Evolutionary conservation across 805 yeast genomes (phyloP), one percentile per base, ranked within the genome.

Genomic region (Wickerhamomyces canadensis): DNA sequence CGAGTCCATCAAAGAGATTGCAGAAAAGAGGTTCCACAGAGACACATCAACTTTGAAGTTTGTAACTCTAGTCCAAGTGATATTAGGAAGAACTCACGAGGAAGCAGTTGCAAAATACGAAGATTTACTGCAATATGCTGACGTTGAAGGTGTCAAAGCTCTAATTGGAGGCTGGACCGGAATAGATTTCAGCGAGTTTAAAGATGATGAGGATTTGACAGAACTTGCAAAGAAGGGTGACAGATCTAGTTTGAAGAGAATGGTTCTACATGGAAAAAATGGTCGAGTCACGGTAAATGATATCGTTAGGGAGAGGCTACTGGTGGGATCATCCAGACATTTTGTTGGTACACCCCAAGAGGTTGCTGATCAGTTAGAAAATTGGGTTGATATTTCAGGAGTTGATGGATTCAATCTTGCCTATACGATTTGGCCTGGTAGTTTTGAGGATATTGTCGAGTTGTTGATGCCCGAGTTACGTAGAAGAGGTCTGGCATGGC

Each of bases 131-230:
- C 38, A 39, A 6, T 64, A 61, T 36, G 61, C 60, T 6, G 68
- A 61, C 40, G 36, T 49, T n/a, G 70, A 65, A 39, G 72, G 69
- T 14, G 67, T 66, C 5, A 65, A 62, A 35, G 67, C 65, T 1
- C 64, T 67, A 42, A 57, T 70, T 19, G 73, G 72, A 11, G 67
- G 72, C 62, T 63, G 68, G 10, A 17, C 27, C 18, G 68, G 70
- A 11, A 54, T 64, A 34, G 67, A 65, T 38, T 45, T 65, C 24
- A 49, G 55, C 19, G 48, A 52, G 34, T 40, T 34, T 33, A 34
- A 14, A n/a, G 30, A 27, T 27, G 43, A 40, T 19, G 43, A 40
- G 29, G 43, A 40, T 30, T 24, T 40, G 16, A 52, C 45, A 32
- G 45, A 45, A 15, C 47, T 42, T 14, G 60, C 53, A 6, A 37